These are phyloP conservation scores for Striga asiatica DNA, from an alignment of 257 asterid species.

Conservation along the genomic window DNA sequence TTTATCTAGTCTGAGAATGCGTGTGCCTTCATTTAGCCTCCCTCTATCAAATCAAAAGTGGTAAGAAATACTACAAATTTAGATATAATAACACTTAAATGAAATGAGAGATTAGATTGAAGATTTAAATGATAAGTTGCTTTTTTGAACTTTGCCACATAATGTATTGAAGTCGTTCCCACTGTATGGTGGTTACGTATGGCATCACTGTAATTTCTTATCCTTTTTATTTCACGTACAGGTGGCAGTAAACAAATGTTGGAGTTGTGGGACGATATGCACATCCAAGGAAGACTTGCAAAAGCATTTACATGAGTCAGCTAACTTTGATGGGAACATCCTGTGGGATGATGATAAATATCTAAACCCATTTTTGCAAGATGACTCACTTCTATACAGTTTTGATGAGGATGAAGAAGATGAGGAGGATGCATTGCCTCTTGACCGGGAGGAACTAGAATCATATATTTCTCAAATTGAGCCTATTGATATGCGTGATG, in stretches of 20 bases:
- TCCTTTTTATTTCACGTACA: slow-evolving; percentile 15
- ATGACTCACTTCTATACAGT: slow-evolving; percentile 71
- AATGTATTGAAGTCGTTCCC: too few relatives aligned
- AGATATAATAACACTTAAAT: too few relatives aligned
- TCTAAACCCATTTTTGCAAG: slow-evolving; percentile 65
- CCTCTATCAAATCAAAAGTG: too few relatives aligned
- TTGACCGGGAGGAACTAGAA: slow-evolving; percentile 34
- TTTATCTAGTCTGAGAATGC: too few relatives aligned
- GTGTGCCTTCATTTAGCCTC: too few relatives aligned
- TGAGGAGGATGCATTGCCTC: slow-evolving; percentile 32
- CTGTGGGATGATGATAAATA: slow-evolving; percentile 77
- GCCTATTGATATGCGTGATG: slow-evolving; percentile 31
- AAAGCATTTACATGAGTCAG: slow-evolving; percentile 40
- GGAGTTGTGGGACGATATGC: slow-evolving; percentile 51
- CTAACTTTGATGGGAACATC: slow-evolving; percentile 20
- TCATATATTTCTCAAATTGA: slow-evolving; percentile 37
- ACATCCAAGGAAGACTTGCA: slow-evolving; percentile 39
- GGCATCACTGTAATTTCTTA: background rate
- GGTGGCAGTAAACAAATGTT: slow-evolving; percentile 62
- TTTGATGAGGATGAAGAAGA: slow-evolving; percentile 56
- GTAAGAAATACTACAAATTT: too few relatives aligned
- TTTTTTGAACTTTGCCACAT: too few relatives aligned
- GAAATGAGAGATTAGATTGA: too few relatives aligned
- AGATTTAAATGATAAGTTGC: too few relatives aligned
- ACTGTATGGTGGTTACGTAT: too few relatives aligned